Conservation (phyloP, 2,329 filamentous ascomycete genomes). For the Fusarium protoensiforme region DNA sequence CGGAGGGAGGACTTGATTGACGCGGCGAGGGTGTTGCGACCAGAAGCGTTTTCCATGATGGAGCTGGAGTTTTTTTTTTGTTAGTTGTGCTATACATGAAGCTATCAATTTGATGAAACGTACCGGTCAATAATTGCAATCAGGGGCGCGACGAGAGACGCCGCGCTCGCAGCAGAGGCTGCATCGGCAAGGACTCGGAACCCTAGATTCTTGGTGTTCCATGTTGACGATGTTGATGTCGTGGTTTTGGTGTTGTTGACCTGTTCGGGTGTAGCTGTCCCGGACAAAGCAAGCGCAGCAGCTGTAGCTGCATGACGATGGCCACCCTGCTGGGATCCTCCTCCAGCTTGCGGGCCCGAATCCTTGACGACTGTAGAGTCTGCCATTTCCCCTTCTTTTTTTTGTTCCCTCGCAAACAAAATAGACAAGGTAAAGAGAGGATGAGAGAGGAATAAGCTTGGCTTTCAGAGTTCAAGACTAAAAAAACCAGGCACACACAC, state of each 20-base stretch:
- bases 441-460: neutral
- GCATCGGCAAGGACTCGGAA: constrained; percentile 75
- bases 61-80: constrained; percentile 64
- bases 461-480: neutral
- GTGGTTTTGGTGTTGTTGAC: constrained; percentile 6
- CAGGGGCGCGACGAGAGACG: constrained; percentile 80
- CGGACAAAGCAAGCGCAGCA: constrained; percentile 32
- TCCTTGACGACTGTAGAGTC: neutral
- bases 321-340: constrained; percentile 10
- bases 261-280: constrained; percentile 31
- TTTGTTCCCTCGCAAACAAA: neutral
- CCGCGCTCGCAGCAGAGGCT: constrained; percentile 76
- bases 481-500: neutral
- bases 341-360: constrained; percentile 23
- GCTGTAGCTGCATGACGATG: neutral
- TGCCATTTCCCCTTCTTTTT: neutral
- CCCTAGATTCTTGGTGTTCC: constrained; percentile 82
- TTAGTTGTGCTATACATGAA: constrained; percentile 2
- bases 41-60: constrained; percentile 86
- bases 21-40: constrained; percentile 66
- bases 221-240: constrained; percentile 48
- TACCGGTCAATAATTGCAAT: constrained; percentile 91
- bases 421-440: neutral
- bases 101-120: neutral
- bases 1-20: constrained; percentile 70